A percentile compares a stretch with the other conserved stretches of the same genome.
Conservation (phyloP, 2,329 filamentous ascomycete genomes). For the Nannizzia gypsea region DNA sequence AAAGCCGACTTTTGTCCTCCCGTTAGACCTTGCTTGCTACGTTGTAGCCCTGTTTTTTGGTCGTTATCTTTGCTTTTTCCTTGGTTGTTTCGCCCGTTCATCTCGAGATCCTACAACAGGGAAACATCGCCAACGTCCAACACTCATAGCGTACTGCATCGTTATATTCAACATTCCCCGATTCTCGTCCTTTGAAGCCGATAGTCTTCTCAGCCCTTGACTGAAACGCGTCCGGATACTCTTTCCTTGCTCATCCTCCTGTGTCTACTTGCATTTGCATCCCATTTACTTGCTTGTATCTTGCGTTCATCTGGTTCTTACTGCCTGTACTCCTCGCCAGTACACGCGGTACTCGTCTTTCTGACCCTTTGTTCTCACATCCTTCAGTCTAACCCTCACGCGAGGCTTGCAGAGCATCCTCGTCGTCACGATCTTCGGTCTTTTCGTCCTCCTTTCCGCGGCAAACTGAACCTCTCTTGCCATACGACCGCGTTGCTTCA, state of each 20-base stretch:
- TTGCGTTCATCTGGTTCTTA: not conserved
- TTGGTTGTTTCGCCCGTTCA: constrained; percentile 8
- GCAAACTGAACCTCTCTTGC: not conserved
- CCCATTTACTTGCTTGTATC: not conserved
- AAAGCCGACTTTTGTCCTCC: not conserved
- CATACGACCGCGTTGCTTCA: not conserved
- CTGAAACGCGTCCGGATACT: not conserved
- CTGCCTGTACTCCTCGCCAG: not conserved
- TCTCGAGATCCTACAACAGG: constrained; percentile 7
- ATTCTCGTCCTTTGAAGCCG: not conserved
- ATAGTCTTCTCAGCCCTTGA: not conserved
- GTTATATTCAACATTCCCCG: not conserved
- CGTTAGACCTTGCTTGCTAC: not conserved
- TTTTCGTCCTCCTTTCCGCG: not conserved
- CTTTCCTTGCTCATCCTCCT: not conserved
- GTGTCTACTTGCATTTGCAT: not conserved
- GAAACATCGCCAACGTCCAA: not conserved
- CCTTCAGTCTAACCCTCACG: not conserved
- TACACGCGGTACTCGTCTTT: not conserved
- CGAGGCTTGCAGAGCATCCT: constrained; percentile 1
- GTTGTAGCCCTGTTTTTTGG: not conserved
- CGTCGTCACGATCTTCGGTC: not conserved
- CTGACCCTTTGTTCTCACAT: not conserved
- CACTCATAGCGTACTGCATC: not conserved
- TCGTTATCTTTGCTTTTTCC: not conserved